Evolutionary conservation across 2,329 filamentous ascomycete species (phyloP), one percentile per base, ranked within the genome.

Genomic region (Monilinia laxa): DNA sequence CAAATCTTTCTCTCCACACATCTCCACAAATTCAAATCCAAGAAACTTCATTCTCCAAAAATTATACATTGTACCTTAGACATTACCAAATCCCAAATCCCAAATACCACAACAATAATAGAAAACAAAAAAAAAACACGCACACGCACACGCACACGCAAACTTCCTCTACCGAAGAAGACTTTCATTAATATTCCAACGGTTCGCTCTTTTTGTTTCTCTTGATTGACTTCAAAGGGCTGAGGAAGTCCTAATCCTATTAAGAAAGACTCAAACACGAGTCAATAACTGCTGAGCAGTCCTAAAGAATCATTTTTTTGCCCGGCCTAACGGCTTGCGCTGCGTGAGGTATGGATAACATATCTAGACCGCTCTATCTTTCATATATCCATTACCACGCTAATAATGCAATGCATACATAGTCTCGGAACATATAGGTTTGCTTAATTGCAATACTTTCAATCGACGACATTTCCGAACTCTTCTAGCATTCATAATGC

Each of bases 261-360:
- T 55, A 66, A 65, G 47, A 62, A 67, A 70, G 73, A 68, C 73
- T 76, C 70, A 60, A 72, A 40, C 72, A 72, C 74, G 78, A 78
- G 79, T 80, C 81, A 75, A 75, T 75, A 70, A 75, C 78, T 79
- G 81, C 81, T 85, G 83, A 83, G 79, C 75, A 80, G 80, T 77
- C 70, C 75, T 74, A 76, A 75, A 47, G 72, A 74, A 72, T 70
- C 76, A 70, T 71, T 20, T 76, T 18, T 74, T 81, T 83, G 88
- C 89, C 90, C 89, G 89, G 89, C 89, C 87, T 85, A 84, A 86
- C 88, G 87, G 88, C 88, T 91, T 90, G 88, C 87, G 85, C 87
- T 92, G 89, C 88, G 89, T 88, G 89, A 93, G 89, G 90, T 92
- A 78, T 73, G 81, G 18, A 52, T 20, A n/a, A 49, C 45, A 58